A percentile compares a stretch with the other conserved stretches of the same genome.
These are phyloP conservation scores for Akebia trifoliata DNA, from an alignment of 164 flowering plant species.

Conservation along the genomic window DNA sequence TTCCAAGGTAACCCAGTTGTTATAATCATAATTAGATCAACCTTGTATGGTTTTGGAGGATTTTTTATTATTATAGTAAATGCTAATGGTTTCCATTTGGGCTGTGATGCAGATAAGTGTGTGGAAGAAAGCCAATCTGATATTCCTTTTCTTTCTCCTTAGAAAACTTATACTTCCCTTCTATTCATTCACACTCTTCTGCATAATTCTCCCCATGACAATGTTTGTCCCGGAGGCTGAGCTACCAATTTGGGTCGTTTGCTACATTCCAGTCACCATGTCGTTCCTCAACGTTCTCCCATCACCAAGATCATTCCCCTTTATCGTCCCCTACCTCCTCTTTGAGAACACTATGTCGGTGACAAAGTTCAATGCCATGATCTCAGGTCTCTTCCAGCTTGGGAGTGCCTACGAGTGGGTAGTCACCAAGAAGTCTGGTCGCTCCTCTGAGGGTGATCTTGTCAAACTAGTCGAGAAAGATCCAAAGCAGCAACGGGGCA, in stretches of 20 bases:
- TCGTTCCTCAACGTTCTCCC: conserved; percentile 95
- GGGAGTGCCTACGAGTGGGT: conserved; percentile 99
- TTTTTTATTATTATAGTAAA: background rate
- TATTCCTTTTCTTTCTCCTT: conserved; percentile 89
- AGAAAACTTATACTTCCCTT: conserved; percentile 88
- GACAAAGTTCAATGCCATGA: conserved; percentile 97
- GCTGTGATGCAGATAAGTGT: conserved; percentile 75
- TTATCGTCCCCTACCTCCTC: conserved; percentile 96
- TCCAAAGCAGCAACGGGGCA: conserved; percentile 42
- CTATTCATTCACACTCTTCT: conserved; percentile 94
- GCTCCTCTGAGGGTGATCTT: conserved; percentile 95
- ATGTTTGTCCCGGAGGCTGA: conserved; percentile 97
- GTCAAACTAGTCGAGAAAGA: conserved; percentile 51
- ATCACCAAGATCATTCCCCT: conserved; percentile 90
- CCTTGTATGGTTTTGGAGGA: background rate
- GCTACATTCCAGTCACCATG: conserved; percentile 94
- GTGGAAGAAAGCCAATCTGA: conserved; percentile 85
- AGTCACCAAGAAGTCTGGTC: conserved; percentile 96
- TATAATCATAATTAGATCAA: background rate
- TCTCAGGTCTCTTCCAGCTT: conserved; percentile 93
- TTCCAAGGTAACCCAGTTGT: conserved; percentile 56
- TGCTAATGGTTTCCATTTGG: background rate
- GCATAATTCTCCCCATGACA: conserved; percentile 96
- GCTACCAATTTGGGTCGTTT: conserved; percentile 97
- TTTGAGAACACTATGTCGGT: conserved; percentile 99